Evolutionary conservation across 2,329 filamentous ascomycete genomes (phyloP).

Genomic region (Talaromyces sp.): DNA sequence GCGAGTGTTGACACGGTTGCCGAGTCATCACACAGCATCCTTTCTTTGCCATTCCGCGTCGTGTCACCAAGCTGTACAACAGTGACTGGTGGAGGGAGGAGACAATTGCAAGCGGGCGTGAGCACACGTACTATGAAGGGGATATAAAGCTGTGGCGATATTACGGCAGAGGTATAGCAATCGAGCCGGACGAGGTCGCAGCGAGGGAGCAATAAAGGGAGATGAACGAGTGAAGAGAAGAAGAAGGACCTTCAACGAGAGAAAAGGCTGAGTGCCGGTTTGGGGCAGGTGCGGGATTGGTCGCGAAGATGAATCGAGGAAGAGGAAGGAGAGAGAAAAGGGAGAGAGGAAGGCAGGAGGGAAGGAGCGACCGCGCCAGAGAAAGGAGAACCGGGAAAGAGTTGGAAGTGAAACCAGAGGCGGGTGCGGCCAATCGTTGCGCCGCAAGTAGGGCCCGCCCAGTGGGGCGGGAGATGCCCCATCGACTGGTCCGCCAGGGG

Average conservation of each 20-base stretch:
- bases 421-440: conserved; percentile 1
- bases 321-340: conserved; percentile 2
- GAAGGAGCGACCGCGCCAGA: conserved; percentile 5
- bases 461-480: neutral
- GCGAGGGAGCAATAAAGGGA: conserved; percentile 21
- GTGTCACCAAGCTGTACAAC: neutral
- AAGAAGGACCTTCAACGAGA: conserved; percentile 23
- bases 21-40: conserved; percentile 1
- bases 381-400: neutral
- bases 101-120: neutral
- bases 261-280: conserved; percentile 27
- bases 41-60: neutral
- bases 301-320: conserved; percentile 4
- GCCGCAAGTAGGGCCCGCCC: neutral
- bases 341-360: conserved; percentile 3
- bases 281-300: conserved; percentile 11
- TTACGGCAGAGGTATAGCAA: conserved; percentile 12
- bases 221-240: conserved; percentile 30
- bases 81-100: neutral
- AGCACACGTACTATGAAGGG: neutral
- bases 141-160: neutral
- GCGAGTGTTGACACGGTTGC: conserved; percentile 5
- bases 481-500: neutral
- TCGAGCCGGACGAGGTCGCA: conserved; percentile 18
- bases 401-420: conserved; percentile 6